Conservation (phyloP, 2,329 filamentous ascomycete genomes). For the Davidsoniella neocaledoniae region DNA sequence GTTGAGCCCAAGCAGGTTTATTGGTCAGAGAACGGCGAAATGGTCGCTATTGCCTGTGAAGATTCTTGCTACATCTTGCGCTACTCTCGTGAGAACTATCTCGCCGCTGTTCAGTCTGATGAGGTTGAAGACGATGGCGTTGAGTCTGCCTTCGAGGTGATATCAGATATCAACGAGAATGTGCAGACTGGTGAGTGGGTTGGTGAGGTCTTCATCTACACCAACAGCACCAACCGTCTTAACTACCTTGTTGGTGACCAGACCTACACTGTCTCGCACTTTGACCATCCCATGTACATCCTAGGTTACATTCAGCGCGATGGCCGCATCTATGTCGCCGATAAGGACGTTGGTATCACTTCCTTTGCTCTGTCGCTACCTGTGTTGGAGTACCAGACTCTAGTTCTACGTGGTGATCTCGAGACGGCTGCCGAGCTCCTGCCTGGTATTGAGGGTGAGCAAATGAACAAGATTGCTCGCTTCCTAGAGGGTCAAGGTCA, state of each 20-base stretch:
- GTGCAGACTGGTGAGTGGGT: slow-evolving; percentile 96
- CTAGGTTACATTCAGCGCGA: slow-evolving; percentile 91
- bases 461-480: slow-evolving; percentile 94
- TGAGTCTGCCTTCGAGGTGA: slow-evolving; percentile 87
- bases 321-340: slow-evolving; percentile 83
- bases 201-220: slow-evolving; percentile 98
- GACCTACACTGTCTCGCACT: slow-evolving; percentile 93
- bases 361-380: slow-evolving; percentile 83
- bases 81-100: slow-evolving; percentile 77
- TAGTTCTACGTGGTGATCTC: slow-evolving; percentile 86
- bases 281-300: slow-evolving; percentile 88
- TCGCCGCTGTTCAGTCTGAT: slow-evolving; percentile 66
- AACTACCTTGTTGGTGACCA: slow-evolving; percentile 98
- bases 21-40: slow-evolving; percentile 93
- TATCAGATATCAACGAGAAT: slow-evolving; percentile 86
- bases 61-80: slow-evolving; percentile 90
- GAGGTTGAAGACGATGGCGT: slow-evolving; percentile 81
- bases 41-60: slow-evolving; percentile 83
- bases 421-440: slow-evolving; percentile 79
- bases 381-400: slow-evolving; percentile 91
- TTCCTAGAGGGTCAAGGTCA: slow-evolving; percentile 96
- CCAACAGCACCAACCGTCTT: slow-evolving; percentile 85
- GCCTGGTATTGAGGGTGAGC: slow-evolving; percentile 67
- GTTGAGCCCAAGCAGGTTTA: slow-evolving; percentile 61
- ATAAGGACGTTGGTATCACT: slow-evolving; percentile 86